Evolutionary conservation across 2,329 filamentous ascomycete genomes (phyloP).

Genomic region (Dryadomyces quercus-mongolicae): DNA sequence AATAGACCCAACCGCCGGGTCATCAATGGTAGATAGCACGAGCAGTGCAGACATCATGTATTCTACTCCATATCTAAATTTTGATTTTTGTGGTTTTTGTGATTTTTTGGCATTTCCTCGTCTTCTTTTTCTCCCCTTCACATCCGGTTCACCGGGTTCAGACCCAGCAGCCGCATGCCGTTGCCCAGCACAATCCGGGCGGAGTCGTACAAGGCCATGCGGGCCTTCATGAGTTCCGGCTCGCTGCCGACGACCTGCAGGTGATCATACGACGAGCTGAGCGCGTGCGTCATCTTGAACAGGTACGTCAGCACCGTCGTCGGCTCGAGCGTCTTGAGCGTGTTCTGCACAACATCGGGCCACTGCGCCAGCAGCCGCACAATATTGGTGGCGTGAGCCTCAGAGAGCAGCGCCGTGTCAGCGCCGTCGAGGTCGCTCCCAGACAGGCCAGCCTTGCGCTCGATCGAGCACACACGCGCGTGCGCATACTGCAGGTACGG

Average conservation of each 20-base stretch:
- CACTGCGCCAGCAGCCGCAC: slow-evolving; percentile 69
- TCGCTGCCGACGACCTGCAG: slow-evolving; percentile 74
- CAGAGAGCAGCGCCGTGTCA: slow-evolving; percentile 55
- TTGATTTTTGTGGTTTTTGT: background rate
- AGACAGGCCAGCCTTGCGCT: slow-evolving; percentile 40
- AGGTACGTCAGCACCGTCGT: slow-evolving; percentile 46
- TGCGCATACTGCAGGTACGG: slow-evolving; percentile 79
- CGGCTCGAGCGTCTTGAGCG: slow-evolving; percentile 69
- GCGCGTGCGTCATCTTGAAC: slow-evolving; percentile 74
- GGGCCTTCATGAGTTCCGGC: slow-evolving; percentile 54
- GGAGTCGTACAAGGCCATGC: slow-evolving; percentile 67
- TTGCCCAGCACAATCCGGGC: slow-evolving; percentile 67
- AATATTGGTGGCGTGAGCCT: slow-evolving; percentile 61
- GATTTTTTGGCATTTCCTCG: background rate
- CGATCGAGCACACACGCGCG: slow-evolving; percentile 56
- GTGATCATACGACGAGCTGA: slow-evolving; percentile 73
- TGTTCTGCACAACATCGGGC: slow-evolving; percentile 76
- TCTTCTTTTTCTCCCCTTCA: background rate
- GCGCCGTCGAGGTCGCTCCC: slow-evolving; percentile 48
- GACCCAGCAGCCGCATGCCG: slow-evolving; percentile 69
- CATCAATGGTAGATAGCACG: background rate
- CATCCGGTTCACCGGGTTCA: slow-evolving; percentile 60
- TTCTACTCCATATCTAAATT: background rate
- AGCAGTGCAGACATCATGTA: no score
- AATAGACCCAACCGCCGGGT: no score